phyloP scores from a whole-genome alignment of 2,329 filamentous ascomycete species.

The Claviceps capensis region DNA sequence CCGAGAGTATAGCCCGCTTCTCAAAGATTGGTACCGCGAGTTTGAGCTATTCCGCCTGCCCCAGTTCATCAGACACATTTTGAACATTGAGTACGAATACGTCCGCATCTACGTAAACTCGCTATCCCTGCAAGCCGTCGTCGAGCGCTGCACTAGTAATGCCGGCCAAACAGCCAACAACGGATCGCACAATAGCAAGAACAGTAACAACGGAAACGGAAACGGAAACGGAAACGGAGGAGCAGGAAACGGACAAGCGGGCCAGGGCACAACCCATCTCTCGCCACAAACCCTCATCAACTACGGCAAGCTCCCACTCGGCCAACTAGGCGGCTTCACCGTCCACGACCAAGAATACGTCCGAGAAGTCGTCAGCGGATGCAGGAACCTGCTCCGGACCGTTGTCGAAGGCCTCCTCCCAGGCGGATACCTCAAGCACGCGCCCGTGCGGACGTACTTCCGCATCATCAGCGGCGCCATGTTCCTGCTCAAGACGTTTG shows the following conservation, averaged over 20 bases:
- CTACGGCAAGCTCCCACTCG: conserved; percentile 49
- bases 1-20: conserved; percentile 64
- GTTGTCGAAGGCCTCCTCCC: conserved; percentile 67
- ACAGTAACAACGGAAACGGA: background rate
- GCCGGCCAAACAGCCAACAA: conserved; percentile 33
- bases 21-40: conserved; percentile 66
- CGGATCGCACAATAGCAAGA: conserved; percentile 12
- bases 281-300: conserved; percentile 53
- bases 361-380: conserved; percentile 63
- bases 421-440: conserved; percentile 65
- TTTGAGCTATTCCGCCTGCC: conserved; percentile 66
- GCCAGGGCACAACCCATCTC: conserved; percentile 20
- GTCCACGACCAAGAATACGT: conserved; percentile 59
- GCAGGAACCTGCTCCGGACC: conserved; percentile 60
- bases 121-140: conserved; percentile 82
- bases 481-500: conserved; percentile 75
- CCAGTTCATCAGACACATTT: conserved; percentile 55
- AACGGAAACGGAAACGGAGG: background rate
- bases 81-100: conserved; percentile 92
- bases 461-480: conserved; percentile 76
- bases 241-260: conserved; percentile 17
- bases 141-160: conserved; percentile 79
- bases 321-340: conserved; percentile 49
- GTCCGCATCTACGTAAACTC: conserved; percentile 92
- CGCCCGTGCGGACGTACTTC: conserved; percentile 74